Base-by-base conservation (phyloP, 805 yeast genomes). In the Candida nanaspora region DNA sequence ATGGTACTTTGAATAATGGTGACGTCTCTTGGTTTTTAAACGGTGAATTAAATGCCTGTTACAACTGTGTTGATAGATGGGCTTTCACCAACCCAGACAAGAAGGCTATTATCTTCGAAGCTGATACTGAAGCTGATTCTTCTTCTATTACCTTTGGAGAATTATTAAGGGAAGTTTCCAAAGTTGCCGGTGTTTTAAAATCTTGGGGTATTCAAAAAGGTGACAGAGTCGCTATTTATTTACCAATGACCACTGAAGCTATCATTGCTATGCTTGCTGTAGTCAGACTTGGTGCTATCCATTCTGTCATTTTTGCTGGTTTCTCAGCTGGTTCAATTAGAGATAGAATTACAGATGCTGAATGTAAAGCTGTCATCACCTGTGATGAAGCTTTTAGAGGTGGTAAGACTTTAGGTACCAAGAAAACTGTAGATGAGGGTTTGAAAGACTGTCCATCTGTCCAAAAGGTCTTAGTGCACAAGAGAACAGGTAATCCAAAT, bases 221-320 rank as follows among this genome's bases (percentile, higher is more conserved):
- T 58, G 98, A 91, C 59, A 85, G 95, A 22, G 98, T 91, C 43
- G 98, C 97, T 38, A 85, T 91, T 44, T 91, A 91, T 66, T 69
- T 91, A 61, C 98, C 98, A 57, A 91, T 93, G 98, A 89, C 89
- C 46, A 95, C 98, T 38, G 96, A 89, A 68, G 96, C 97, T 18
- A 70, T 93, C 46, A 78, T 93, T 42, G 84, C 98, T n/a, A 78
- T 91, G 76, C 72, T 91, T 57, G 98, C 98, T 36, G 81, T 88
- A 57, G 85, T 80, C 28, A 81, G 98, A 69, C 68, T 91, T 43
- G 98, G 98, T 61, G 98, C 98, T 27, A 70, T 91, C 40, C 98
- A 91, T 66, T 85, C 97, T 15, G 97, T 93, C 40, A 83, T 91
- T 41, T 91, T 91, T 68, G 98, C 98, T 30, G 98, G 98, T 19